Evolutionary conservation across 1,284 basidiomycete genomes (phyloP), one percentile per base, ranked within the genome.

Genomic region (Schizopora paradoxa): DNA sequence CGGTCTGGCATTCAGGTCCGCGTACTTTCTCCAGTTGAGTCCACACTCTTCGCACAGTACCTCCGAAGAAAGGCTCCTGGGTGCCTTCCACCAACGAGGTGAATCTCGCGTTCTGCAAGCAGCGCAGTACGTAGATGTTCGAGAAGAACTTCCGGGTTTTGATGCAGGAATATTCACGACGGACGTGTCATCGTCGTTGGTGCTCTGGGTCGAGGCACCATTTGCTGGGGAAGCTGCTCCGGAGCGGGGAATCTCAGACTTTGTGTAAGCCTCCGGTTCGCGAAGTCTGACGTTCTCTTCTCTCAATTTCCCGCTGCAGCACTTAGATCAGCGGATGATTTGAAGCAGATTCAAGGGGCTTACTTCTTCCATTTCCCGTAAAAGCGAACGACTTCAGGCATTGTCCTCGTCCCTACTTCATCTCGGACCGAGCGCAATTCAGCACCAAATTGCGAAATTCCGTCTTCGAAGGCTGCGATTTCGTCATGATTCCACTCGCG

Each of bases 361-460:
- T 56, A 86, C 86, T 77, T 87, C 70, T 92, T 92, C 90, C 90
- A 92, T 43, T 77, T 77, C 5, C 82, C 86, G 57, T 90, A 91
- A 64, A 82, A 89, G 11, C 89, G 78, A 22, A 93, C 87, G 11
- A 91, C 79, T 57, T 92, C 89, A 13, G 75, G 69, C 55, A 87
- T 76, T 1, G 80, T 72, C 42, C 88, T 72, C 4, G 79, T 77
- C 5, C 74, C 75, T 26, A 93, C 73, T 56, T 87, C 84, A 29
- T 87, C 84, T 47, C 83, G 73, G 29, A 91, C 82, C 23, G 79
- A 74, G 36, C 84, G 79, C 50, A 93, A 77, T 58, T 92, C 89
- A 11, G 86, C 82, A 26, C 85, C 84, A 57, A 86, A 77, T 19
- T 72, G 68, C 35, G 67, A 57, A 47, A 92, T 85, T 1, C 76